Conservation (phyloP, 331 rosid species). For the Phaseolus coccineus region DNA sequence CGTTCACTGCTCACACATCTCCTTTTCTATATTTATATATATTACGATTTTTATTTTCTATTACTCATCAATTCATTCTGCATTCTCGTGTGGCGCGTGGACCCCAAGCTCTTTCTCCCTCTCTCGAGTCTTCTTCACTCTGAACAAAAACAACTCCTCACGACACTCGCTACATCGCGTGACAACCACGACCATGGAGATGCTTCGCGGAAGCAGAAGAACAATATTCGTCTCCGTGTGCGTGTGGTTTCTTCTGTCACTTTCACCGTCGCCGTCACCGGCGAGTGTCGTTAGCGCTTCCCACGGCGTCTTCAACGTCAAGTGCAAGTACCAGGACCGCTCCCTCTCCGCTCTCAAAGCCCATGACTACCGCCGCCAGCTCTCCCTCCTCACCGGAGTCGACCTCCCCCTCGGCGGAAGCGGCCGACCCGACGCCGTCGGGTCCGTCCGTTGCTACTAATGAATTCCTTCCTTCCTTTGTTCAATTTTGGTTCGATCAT, state of each 20-base stretch:
- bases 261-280: constrained; percentile 37
- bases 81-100: constrained; percentile 5
- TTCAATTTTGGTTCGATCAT: not conserved
- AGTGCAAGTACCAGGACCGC: constrained; percentile 68
- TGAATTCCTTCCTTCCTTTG: not conserved
- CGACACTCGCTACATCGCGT: not conserved
- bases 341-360: constrained; percentile 77
- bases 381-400: constrained; percentile 79
- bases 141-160: not conserved
- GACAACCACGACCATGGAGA: constrained; percentile 4
- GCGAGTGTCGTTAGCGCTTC: constrained; percentile 44
- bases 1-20: too few relatives aligned
- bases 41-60: not conserved
- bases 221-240: not conserved
- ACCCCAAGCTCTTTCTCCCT: not conserved
- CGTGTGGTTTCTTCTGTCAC: not conserved
- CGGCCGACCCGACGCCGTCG: constrained; percentile 91
- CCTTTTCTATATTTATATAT: too few relatives aligned
- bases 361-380: constrained; percentile 87
- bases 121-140: not conserved
- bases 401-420: constrained; percentile 90
- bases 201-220: not conserved
- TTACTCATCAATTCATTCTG: not conserved
- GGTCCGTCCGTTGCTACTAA: constrained; percentile 53
- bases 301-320: constrained; percentile 83